These are phyloP conservation scores for Erysimum cheiranthoides DNA, from an alignment of 345 rosid species.

Conservation along the genomic window DNA sequence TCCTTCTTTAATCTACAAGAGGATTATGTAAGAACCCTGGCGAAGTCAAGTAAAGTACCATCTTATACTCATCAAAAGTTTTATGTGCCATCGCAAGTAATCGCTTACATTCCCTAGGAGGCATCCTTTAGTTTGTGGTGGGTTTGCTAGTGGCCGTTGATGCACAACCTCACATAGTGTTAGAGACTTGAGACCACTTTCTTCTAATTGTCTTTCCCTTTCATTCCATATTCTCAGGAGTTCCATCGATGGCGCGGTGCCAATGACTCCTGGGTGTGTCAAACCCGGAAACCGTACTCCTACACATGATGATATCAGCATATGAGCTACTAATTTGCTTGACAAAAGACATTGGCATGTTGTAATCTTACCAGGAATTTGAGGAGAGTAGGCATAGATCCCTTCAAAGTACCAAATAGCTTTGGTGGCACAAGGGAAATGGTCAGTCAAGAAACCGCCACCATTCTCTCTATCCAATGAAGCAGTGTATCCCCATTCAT, in stretches of 20 bases:
- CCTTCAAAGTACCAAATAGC: constrained; percentile 96
- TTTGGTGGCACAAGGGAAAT: constrained; percentile 84
- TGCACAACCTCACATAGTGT: constrained; percentile 82
- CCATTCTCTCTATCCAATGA: constrained; percentile 85
- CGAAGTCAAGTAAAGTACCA: background rate
- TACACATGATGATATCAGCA: constrained; percentile 36
- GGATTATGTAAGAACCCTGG: background rate
- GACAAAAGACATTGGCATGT: background rate
- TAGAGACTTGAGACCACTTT: constrained; percentile 56
- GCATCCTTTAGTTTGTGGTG: constrained; percentile 77
- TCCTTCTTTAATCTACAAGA: constrained; percentile 62
- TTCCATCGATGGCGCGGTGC: constrained; percentile 86
- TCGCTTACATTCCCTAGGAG: constrained; percentile 66
- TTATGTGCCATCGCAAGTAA: background rate
- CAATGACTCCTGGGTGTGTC: constrained; percentile 86
- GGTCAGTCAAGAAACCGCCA: constrained; percentile 86
- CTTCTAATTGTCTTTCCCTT: constrained; percentile 75
- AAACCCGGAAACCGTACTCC: constrained; percentile 90
- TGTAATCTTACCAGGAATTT: constrained; percentile 65
- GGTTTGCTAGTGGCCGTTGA: constrained; percentile 76
- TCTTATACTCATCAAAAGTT: background rate
- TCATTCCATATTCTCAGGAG: constrained; percentile 83
- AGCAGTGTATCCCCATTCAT: constrained; percentile 90
- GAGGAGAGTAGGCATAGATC: constrained; percentile 86
- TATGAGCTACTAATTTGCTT: constrained; percentile 11